Evolutionary conservation across 495 filamentous ascomycete genomes (phyloP), one percentile per base, ranked within the genome.

Genomic region (Penicillium subrubescens): DNA sequence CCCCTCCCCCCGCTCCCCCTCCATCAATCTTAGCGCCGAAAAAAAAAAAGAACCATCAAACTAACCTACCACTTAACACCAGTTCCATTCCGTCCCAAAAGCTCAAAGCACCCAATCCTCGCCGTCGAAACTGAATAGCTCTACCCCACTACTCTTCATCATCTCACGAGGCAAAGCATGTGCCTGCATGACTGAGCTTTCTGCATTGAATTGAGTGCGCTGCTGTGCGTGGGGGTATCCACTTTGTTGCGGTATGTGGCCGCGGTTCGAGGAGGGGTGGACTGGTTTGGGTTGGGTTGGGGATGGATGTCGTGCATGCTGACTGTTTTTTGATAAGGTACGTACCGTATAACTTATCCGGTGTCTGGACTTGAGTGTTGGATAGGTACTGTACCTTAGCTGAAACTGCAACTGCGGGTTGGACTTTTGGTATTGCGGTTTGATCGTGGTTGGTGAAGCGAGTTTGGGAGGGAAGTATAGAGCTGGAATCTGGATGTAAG

Each of bases 231-330:
- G 17, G 27, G 27, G 17, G 53, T 17, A 31, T 58, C 55, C 55
- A 58, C 59, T 50, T 21, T 19, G 14, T 31, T 52, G 48, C 25
- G 48, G 48, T 52, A 52, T 12, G 48, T 52, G 14, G 4, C 48
- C 48, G 48, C 48, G 48, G 25, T 3, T 27, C 25, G 25, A 27
- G 25, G 25, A 27, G 25, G 25, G 25, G 25, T 27, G 25, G 25
- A 27, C n/a, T n/a, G 25, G 25, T 1, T 2, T 27, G 25, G 25
- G 4, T 4, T 27, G 25, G 25, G 25, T 27, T 27, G 25, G 25
- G 25, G 25, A 27, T 27, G 25, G 25, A 66, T 72, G 69, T 65
- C 67, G 64, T 70, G 69, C 69, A 72, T 69, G 56, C 67, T 72
- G 69, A 71, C 61, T 23, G 21, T 19, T 62, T 62, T 44, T 37